phyloP scores from a whole-genome alignment of 108 stramenopile species.

The Cafeteria roenbergensis region DNA sequence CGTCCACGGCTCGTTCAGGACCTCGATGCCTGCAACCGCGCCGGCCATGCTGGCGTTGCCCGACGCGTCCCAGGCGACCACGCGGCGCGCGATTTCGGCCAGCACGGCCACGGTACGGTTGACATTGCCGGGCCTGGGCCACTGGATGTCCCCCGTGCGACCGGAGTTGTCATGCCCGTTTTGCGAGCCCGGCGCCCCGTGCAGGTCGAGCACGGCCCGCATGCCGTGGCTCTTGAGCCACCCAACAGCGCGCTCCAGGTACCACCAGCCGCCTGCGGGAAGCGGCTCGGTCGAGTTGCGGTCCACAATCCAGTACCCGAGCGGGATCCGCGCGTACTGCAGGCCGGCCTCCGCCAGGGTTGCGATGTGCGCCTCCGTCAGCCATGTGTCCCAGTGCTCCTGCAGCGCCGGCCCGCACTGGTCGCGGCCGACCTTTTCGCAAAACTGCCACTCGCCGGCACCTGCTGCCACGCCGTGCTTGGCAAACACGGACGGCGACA shows the following conservation, averaged over 20 bases:
- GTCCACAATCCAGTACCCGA: slow-evolving; percentile 52
- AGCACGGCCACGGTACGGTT: slow-evolving; percentile 42
- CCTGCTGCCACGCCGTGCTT: background rate
- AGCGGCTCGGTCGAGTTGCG: slow-evolving; percentile 37
- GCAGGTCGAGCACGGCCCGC: slow-evolving; percentile 55
- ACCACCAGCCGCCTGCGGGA: slow-evolving; percentile 45
- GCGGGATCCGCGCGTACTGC: slow-evolving; percentile 56
- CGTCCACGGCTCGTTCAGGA: slow-evolving; percentile 58
- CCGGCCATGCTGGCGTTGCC: slow-evolving; percentile 35
- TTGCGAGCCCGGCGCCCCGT: slow-evolving; percentile 60
- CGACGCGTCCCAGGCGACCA: slow-evolving; percentile 5
- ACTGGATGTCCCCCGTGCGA: slow-evolving; percentile 20
- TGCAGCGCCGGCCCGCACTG: slow-evolving; percentile 25
- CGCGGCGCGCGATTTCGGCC: slow-evolving; percentile 30
- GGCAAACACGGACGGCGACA: slow-evolving; percentile 55
- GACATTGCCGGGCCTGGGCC: slow-evolving; percentile 32
- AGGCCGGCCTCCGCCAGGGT: slow-evolving; percentile 37
- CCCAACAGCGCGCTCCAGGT: slow-evolving; percentile 39
- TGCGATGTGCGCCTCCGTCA: slow-evolving; percentile 57
- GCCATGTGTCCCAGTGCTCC: slow-evolving; percentile 70
- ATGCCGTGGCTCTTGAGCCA: slow-evolving; percentile 45
- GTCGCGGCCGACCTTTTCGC: background rate
- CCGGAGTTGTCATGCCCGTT: slow-evolving; percentile 79
- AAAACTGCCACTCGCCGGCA: slow-evolving; percentile 1
- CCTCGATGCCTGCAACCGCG: slow-evolving; percentile 57